Evolutionary conservation across 2,329 filamentous ascomycete genomes (phyloP).

Genomic region (Colletotrichum sp.): DNA sequence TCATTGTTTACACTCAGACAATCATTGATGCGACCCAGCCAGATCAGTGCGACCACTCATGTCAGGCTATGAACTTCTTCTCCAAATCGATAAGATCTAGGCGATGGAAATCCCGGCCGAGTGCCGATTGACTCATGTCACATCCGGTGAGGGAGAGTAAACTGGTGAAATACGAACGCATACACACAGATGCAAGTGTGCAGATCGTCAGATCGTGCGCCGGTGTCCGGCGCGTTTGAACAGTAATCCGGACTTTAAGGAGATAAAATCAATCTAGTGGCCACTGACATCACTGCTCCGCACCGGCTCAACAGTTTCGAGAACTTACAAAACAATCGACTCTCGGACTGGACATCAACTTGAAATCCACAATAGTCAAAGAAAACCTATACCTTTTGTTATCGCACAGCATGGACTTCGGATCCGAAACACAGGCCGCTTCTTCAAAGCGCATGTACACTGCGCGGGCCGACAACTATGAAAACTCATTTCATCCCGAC

Average conservation of each 20-base stretch:
- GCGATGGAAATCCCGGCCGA: not conserved
- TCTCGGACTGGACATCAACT: not conserved
- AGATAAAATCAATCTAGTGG: not conserved
- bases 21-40: not conserved
- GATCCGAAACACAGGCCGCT: slow-evolving; percentile 21
- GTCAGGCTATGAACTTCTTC: not conserved
- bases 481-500: slow-evolving; percentile 36
- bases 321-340: not conserved
- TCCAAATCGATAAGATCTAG: not conserved
- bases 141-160: not conserved
- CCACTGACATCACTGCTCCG: not conserved
- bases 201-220: not conserved
- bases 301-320: not conserved
- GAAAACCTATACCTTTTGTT: not conserved
- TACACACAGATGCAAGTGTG: not conserved
- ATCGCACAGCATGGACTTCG: slow-evolving; percentile 11
- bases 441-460: slow-evolving; percentile 35
- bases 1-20: not conserved
- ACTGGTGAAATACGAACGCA: not conserved
- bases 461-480: slow-evolving; percentile 32
- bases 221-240: not conserved
- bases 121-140: not conserved
- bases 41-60: not conserved
- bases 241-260: not conserved
- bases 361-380: not conserved